phyloP scores from a whole-genome alignment of 495 filamentous ascomycete genomes.

The Xylaria acuta region DNA sequence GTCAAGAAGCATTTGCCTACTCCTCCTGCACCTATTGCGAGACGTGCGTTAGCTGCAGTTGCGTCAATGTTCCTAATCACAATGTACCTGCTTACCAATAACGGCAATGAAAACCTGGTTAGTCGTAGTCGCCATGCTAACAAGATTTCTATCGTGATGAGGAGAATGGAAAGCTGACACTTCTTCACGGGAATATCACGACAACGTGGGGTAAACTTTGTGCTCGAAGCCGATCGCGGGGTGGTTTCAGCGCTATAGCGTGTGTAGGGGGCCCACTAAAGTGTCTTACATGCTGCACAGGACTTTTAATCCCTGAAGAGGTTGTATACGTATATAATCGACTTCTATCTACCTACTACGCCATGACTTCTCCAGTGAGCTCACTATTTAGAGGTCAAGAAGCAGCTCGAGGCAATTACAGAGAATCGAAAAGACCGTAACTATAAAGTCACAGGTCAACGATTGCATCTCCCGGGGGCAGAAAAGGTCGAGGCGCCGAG shows the following conservation, averaged over 20 bases:
- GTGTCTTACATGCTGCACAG: not conserved
- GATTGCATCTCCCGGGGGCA: no score
- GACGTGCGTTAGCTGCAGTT: slow-evolving; percentile 27
- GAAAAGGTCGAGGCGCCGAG: no score
- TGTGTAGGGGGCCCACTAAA: slow-evolving; percentile 20
- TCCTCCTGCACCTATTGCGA: slow-evolving; percentile 77
- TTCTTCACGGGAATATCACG: slow-evolving; percentile 12
- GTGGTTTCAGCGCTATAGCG: slow-evolving; percentile 23
- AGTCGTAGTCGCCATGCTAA: slow-evolving; percentile 28
- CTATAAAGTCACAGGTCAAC: no score
- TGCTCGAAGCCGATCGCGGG: slow-evolving; percentile 36
- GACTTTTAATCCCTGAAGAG: not conserved
- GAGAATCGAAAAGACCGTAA: no score
- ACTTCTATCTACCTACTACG: no score
- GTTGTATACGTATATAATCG: no score
- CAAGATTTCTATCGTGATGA: not conserved
- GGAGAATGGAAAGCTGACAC: not conserved
- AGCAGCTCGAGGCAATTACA: no score
- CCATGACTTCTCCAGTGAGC: no score
- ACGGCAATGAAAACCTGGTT: slow-evolving; percentile 54
- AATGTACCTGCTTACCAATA: slow-evolving; percentile 44
- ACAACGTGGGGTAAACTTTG: slow-evolving; percentile 39
- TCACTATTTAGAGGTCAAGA: no score
- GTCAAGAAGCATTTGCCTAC: slow-evolving; percentile 89
- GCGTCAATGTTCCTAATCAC: slow-evolving; percentile 4